Base-by-base conservation (phyloP, 495 filamentous ascomycete species). In the Daldinia concentrica region DNA sequence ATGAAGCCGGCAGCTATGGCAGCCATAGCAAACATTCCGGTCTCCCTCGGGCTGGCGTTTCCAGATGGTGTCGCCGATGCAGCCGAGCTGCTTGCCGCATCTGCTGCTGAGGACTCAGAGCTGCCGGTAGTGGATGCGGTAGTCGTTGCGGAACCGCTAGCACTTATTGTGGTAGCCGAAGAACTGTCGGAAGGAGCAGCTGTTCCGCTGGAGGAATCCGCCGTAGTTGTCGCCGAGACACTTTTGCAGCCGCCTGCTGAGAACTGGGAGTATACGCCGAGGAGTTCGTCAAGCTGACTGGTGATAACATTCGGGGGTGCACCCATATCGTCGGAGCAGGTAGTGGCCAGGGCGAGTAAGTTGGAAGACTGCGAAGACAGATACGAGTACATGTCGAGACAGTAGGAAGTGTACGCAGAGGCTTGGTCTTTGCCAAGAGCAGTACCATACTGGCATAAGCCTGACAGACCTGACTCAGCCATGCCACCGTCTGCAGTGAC, bases 211-310 rank as follows among this genome's bases (percentile, higher is more conserved):
- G 39, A 34, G n/a, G 41, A 39, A 3, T 6, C 29, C 26, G 59
- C 63, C n/a, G 58, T 41, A 0, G 52, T 36, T 19, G 43, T 48
- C 43, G 43, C 43, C 7, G 55, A 24, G 15, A 55, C 34, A 1
- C 15, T 30, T 14, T 32, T 27, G 34, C 71, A 73, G 7, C 57
- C 66, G 9, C 56, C 70, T n/a, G 58, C 71, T 1, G 65, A 61
- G 58, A 73, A 73, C 32, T 62, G 56, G 15, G 71, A 73, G 66
- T 73, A 73, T 2, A 66, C 43, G 27, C 27, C n/a, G 3, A 73
- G 41, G 15, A 66, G 19, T 52, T 73, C 50, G 19, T 9, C 36
- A 9, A 69, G 57, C 66, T 73, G 29, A 30, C 54, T 57, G 15
- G 54, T 57, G 54, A 57, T 54, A n/a, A 54, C 50, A 3, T 54